These are phyloP conservation scores for Jatropha curcas DNA, from an alignment of 345 rosid species.

Conservation along the genomic window DNA sequence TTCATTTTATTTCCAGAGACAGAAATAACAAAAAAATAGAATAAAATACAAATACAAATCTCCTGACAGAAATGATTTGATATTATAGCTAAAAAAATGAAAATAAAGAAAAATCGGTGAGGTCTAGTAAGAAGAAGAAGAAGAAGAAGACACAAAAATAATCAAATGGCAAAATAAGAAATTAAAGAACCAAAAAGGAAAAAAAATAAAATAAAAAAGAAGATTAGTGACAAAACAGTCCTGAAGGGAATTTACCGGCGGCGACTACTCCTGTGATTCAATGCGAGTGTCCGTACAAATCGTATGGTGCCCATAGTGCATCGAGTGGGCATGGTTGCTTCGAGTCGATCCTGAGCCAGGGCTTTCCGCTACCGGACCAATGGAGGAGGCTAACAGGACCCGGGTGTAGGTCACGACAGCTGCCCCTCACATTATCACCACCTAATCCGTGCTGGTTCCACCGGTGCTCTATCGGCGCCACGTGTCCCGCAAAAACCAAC, in stretches of 20 bases:
- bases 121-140: not conserved
- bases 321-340: conserved; percentile 81
- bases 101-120: not conserved
- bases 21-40: not conserved
- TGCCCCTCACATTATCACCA: conserved; percentile 89
- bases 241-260: conserved; percentile 30
- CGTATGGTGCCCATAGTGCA: conserved; percentile 82
- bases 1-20: conserved; percentile 23
- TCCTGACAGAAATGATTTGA: conserved; percentile 29
- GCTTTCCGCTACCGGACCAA: conserved; percentile 99
- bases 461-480: conserved; percentile 89
- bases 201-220: not conserved
- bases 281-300: conserved; percentile 57
- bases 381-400: conserved; percentile 94
- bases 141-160: conserved; percentile 3
- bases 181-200: conserved; percentile 3
- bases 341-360: conserved; percentile 87
- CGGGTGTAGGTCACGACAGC: conserved; percentile 84
- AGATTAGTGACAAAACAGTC: conserved; percentile 6
- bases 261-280: conserved; percentile 2
- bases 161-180: conserved; percentile 11
- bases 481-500: conserved; percentile 78
- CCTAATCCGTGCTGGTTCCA: conserved; percentile 99
- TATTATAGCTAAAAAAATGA: conserved; percentile 17
- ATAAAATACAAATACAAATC: conserved; percentile 35